A percentile compares a stretch with the other conserved stretches of the same genome.
phyloP scores from a whole-genome alignment of 257 asterid genomes.

The Catharanthus roseus region DNA sequence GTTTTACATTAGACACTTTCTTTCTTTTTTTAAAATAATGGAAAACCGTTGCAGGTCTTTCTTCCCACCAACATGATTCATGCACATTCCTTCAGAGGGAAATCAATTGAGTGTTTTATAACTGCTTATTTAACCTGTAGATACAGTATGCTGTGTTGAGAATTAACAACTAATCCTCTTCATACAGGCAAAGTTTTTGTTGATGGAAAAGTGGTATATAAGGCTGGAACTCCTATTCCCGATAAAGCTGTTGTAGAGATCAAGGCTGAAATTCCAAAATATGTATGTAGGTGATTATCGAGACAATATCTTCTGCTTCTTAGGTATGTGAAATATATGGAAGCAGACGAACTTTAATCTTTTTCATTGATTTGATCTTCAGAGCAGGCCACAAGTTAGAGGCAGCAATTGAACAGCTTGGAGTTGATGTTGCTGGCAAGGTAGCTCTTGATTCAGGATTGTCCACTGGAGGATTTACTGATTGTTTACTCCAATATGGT shows the following conservation, averaged over 20 bases:
- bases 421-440: slow-evolving; percentile 71
- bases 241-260: slow-evolving; percentile 83
- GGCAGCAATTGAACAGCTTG: slow-evolving; percentile 87
- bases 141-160: not conserved
- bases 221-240: slow-evolving; percentile 86
- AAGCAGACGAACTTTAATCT: slow-evolving; percentile 6
- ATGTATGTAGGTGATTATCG: slow-evolving; percentile 95
- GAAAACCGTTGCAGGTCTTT: not conserved
- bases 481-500: slow-evolving; percentile 93
- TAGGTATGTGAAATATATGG: not conserved
- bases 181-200: slow-evolving; percentile 86
- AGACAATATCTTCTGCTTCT: slow-evolving; percentile 11
- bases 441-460: slow-evolving; percentile 99
- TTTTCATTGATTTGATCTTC: slow-evolving; percentile 21
- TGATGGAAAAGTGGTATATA: slow-evolving; percentile 80
- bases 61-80: not conserved
- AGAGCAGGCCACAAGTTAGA: slow-evolving; percentile 95
- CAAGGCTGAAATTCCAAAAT: slow-evolving; percentile 94
- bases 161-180: slow-evolving; percentile 9
- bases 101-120: not conserved
- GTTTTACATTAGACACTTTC: not conserved
- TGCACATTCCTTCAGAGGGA: not conserved
- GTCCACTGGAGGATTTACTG: slow-evolving; percentile 99
- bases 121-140: not conserved
- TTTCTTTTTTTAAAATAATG: not conserved